A percentile compares a stretch with the other conserved stretches of the same genome.
Evolutionary conservation across 2,329 filamentous ascomycete genomes (phyloP).

Genomic region (Trichothecium sympodiale): DNA sequence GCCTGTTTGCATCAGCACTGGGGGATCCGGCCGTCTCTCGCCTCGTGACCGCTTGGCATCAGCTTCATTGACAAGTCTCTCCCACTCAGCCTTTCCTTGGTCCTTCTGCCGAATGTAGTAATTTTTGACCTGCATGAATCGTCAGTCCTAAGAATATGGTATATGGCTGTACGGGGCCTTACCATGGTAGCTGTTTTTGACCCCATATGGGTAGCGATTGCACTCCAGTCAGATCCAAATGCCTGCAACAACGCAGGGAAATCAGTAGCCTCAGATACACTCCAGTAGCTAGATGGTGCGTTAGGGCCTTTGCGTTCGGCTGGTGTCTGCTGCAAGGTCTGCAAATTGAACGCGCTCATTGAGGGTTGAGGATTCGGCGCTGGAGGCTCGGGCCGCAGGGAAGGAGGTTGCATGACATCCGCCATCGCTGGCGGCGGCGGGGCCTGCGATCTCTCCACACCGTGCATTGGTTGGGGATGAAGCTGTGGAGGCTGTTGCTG

Average conservation of each 20-base stretch:
- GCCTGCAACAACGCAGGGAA: slow-evolving; percentile 62
- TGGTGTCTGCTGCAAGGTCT: slow-evolving; percentile 27
- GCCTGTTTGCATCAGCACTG: slow-evolving; percentile 36
- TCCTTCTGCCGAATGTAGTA: slow-evolving; percentile 56
- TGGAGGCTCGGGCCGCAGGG: slow-evolving; percentile 41
- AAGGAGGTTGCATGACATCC: slow-evolving; percentile 46
- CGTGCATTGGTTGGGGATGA: slow-evolving; percentile 12
- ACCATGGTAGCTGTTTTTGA: slow-evolving; percentile 85
- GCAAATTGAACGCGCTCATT: slow-evolving; percentile 39
- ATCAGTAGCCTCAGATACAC: slow-evolving; percentile 68
- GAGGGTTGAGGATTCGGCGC: slow-evolving; percentile 34
- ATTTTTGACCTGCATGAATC: slow-evolving; percentile 49
- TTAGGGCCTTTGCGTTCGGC: slow-evolving; percentile 38
- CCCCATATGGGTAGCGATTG: slow-evolving; percentile 68
- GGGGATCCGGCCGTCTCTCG: slow-evolving; percentile 49
- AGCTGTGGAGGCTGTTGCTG: slow-evolving; percentile 10
- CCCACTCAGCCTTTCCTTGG: slow-evolving; percentile 46
- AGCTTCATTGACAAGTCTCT: slow-evolving; percentile 46
- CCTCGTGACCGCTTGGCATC: slow-evolving; percentile 43
- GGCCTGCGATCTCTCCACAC: slow-evolving; percentile 23
- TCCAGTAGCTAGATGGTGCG: slow-evolving; percentile 77
- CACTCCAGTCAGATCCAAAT: slow-evolving; percentile 69
- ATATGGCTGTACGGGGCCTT: slow-evolving; percentile 16
- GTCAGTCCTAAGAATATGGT: neutral
- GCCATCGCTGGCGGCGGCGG: slow-evolving; percentile 26